These are phyloP conservation scores for Candida sanyiensis DNA, from an alignment of 805 yeast species.

Conservation along the genomic window DNA sequence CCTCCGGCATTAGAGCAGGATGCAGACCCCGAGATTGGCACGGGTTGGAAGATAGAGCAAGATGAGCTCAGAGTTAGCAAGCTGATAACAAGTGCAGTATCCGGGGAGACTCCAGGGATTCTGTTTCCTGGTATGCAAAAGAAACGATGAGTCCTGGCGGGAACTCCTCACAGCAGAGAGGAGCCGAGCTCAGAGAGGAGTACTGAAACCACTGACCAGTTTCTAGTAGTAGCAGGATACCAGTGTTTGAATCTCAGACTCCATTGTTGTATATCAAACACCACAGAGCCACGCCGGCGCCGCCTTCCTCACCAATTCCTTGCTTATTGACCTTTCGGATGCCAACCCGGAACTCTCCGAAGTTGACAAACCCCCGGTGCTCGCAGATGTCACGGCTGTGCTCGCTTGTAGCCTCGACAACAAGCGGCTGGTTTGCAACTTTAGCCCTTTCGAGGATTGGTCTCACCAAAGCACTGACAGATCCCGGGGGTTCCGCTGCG, in stretches of 20 bases:
- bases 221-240: background rate
- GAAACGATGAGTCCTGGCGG: too few relatives aligned
- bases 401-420: constrained; percentile 16
- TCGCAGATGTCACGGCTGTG: constrained; percentile 17
- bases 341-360: constrained; percentile 12
- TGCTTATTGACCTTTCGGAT: constrained; percentile 9
- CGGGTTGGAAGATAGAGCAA: too few relatives aligned
- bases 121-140: too few relatives aligned
- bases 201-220: too few relatives aligned
- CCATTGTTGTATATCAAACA: constrained; percentile 17
- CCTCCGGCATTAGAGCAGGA: too few relatives aligned
- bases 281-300: constrained; percentile 13
- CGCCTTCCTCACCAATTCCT: constrained; percentile 14
- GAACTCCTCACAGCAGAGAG: too few relatives aligned
- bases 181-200: too few relatives aligned
- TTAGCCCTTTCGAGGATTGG: constrained; percentile 18
- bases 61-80: too few relatives aligned
- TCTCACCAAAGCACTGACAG: constrained; percentile 16
- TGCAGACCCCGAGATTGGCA: too few relatives aligned
- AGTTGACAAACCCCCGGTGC: constrained; percentile 18
- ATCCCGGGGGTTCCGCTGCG: constrained; percentile 9
- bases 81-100: too few relatives aligned
- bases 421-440: constrained; percentile 15
- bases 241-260: background rate
- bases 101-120: too few relatives aligned